These are phyloP conservation scores for Agrostemma githago DNA, from an alignment of 148 eudicot genomes.

Conservation along the genomic window DNA sequence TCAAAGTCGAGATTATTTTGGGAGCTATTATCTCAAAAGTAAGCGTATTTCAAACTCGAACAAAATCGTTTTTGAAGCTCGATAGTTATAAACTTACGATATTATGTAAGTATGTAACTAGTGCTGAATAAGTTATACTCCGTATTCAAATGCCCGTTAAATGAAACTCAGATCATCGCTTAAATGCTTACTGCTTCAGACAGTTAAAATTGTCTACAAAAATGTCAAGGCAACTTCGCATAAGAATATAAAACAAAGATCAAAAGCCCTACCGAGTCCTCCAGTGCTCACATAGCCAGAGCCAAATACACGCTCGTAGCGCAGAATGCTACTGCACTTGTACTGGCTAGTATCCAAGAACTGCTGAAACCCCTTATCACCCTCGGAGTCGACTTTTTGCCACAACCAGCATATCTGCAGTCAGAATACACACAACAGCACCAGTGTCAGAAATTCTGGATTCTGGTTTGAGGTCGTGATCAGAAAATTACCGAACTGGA, in stretches of 20 bases:
- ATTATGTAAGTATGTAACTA: too few relatives aligned
- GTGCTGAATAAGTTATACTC: too few relatives aligned
- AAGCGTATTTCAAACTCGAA: neutral
- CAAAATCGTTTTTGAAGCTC: neutral
- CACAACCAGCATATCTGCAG: constrained; percentile 94
- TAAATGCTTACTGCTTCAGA: neutral
- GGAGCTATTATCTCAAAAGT: too few relatives aligned
- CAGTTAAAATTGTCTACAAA: too few relatives aligned
- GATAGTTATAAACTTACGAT: neutral
- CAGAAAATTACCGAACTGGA: neutral
- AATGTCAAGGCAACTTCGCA: neutral
- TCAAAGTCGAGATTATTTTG: too few relatives aligned
- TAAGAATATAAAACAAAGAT: neutral
- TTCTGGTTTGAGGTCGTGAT: neutral
- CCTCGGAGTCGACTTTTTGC: constrained; percentile 82
- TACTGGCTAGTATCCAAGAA: constrained; percentile 94
- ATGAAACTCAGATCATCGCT: neutral
- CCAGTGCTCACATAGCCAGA: constrained; percentile 97
- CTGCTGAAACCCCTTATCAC: constrained; percentile 76
- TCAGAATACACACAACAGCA: constrained; percentile 6
- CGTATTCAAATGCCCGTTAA: too few relatives aligned
- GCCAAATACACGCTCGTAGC: constrained; percentile 93
- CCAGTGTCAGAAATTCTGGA: neutral
- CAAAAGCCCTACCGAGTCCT: constrained; percentile 65
- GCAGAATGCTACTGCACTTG: constrained; percentile 76